phyloP scores from a whole-genome alignment of 2,329 filamentous ascomycete genomes.

The Pseudocercospora eumusae region DNA sequence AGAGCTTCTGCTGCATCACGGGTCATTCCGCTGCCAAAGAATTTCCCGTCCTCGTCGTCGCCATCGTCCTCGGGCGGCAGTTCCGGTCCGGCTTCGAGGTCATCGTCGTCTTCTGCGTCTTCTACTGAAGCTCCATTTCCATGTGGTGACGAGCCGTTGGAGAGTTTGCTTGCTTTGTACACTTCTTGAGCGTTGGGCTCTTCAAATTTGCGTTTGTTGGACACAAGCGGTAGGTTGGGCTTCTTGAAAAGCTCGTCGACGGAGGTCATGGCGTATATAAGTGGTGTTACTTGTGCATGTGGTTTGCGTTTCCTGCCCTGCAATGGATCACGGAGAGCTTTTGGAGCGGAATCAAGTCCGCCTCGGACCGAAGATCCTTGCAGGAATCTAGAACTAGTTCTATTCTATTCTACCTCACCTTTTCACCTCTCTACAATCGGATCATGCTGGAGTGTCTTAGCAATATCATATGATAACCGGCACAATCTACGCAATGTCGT shows the following conservation, averaged over 20 bases:
- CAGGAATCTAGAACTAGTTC: too few species aligned
- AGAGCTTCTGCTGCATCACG: constrained; percentile 78
- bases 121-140: constrained; percentile 51
- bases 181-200: constrained; percentile 56
- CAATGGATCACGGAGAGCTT: too few species aligned
- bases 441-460: too few species aligned
- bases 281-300: background rate
- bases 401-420: too few species aligned
- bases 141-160: constrained; percentile 46
- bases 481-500: too few species aligned
- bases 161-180: constrained; percentile 62
- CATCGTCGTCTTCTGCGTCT: constrained; percentile 59
- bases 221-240: constrained; percentile 47
- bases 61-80: constrained; percentile 51
- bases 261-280: constrained; percentile 52
- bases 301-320: too few species aligned
- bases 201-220: constrained; percentile 61
- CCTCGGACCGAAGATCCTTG: background rate
- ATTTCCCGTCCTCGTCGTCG: constrained; percentile 89
- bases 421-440: too few species aligned
- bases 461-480: too few species aligned
- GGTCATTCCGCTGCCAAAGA: constrained; percentile 90
- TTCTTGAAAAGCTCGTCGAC: constrained; percentile 66
- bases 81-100: constrained; percentile 42
- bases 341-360: background rate